Percentiles rank a stretch among this genome's conserved stretches.
phyloP scores from a whole-genome alignment of 2,329 filamentous ascomycete genomes.

The Onygena corvina region DNA sequence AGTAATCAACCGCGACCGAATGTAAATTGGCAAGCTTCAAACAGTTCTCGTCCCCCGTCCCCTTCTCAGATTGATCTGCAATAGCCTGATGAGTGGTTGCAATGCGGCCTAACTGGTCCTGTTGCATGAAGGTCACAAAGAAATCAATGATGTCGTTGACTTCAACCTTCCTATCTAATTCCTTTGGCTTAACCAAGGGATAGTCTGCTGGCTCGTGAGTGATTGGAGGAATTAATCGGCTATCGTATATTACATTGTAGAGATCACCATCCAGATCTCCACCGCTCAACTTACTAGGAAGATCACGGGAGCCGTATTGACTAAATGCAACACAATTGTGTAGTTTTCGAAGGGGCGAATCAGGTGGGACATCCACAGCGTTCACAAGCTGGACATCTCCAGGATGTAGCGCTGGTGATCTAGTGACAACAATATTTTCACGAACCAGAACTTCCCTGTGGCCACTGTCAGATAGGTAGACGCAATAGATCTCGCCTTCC shows the following conservation, averaged over 20 bases:
- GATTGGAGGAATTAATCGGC: slow-evolving; percentile 33
- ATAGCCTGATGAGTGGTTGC: slow-evolving; percentile 52
- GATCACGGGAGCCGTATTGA: slow-evolving; percentile 54
- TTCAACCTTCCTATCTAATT: slow-evolving; percentile 50
- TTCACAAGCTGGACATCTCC: slow-evolving; percentile 61
- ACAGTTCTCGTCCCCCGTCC: slow-evolving; percentile 45
- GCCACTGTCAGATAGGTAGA: slow-evolving; percentile 37
- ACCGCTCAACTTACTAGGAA: slow-evolving; percentile 67
- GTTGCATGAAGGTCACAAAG: slow-evolving; percentile 66
- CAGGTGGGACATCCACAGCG: slow-evolving; percentile 42
- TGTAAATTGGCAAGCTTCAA: slow-evolving; percentile 49
- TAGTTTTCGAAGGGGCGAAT: slow-evolving; percentile 50
- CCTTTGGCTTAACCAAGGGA: slow-evolving; percentile 42
- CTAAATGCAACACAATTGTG: slow-evolving; percentile 71
- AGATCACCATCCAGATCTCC: slow-evolving; percentile 77
- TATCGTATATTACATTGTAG: slow-evolving; percentile 68
- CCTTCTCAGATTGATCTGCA: slow-evolving; percentile 45
- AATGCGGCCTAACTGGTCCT: slow-evolving; percentile 54
- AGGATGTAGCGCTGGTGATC: slow-evolving; percentile 70
- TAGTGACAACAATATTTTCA: slow-evolving; percentile 49
- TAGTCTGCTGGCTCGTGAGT: slow-evolving; percentile 58
- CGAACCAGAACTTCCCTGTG: slow-evolving; percentile 26
- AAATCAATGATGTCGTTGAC: slow-evolving; percentile 62
- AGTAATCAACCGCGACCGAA: slow-evolving; percentile 63
- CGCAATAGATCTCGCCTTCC: slow-evolving; percentile 57